Conservation (phyloP, 2,329 filamentous ascomycete species). For the Aspergillus melleus region DNA sequence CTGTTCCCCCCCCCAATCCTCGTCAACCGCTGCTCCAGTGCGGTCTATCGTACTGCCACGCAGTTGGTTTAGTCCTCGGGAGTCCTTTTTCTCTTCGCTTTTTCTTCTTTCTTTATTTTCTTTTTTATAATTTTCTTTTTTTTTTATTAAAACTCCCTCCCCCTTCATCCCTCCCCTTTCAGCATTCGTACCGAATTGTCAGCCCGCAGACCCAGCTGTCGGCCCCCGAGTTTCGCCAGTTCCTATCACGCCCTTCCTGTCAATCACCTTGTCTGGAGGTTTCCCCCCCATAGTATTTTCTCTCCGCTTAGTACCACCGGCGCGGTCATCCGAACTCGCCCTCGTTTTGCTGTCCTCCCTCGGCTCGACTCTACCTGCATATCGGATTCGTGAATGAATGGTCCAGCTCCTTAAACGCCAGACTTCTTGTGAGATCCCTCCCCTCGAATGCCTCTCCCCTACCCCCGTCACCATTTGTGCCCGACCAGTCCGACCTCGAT, state of each 20-base stretch:
- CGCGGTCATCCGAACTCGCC: conserved; percentile 13
- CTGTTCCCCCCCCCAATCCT: conserved; percentile 21
- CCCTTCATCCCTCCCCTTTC: not conserved
- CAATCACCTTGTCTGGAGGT: not conserved
- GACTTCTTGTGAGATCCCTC: conserved; percentile 15
- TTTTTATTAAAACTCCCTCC: not conserved
- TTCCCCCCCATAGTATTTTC: not conserved
- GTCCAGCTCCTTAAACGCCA: conserved; percentile 16
- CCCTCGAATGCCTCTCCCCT: not conserved
- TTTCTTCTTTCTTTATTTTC: conserved; percentile 9
- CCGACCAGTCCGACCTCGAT: not conserved
- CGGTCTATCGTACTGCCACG: conserved; percentile 31
- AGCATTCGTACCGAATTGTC: conserved; percentile 8
- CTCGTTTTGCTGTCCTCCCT: conserved; percentile 7
- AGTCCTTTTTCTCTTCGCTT: conserved; percentile 13
- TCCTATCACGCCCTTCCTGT: conserved; percentile 2
- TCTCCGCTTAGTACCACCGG: conserved; percentile 8
- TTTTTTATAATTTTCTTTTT: conserved; percentile 8
- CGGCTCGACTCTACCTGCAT: not conserved
- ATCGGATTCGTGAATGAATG: conserved; percentile 20
- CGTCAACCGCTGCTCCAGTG: conserved; percentile 29
- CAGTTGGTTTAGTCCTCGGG: conserved; percentile 27
- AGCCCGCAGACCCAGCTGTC: conserved; percentile 11
- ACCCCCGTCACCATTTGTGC: not conserved
- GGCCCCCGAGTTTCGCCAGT: conserved; percentile 5